These are phyloP conservation scores for Termitomyces sp. DNA, from an alignment of 768 basidiomycete species.

Conservation along the genomic window DNA sequence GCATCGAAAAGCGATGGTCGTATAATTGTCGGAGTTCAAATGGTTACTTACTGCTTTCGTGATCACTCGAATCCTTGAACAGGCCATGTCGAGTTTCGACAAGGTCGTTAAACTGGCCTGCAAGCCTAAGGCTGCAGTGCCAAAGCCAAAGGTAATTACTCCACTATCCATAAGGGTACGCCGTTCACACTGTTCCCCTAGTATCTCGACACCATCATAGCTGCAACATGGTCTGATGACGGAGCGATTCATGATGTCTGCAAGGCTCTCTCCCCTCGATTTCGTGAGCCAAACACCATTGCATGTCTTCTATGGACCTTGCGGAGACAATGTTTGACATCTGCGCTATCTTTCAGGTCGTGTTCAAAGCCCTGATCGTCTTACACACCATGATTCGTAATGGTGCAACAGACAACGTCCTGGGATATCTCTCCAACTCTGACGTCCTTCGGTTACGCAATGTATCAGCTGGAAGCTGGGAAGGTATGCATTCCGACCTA, in stretches of 20 bases:
- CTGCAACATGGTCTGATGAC: slow-evolving; percentile 95
- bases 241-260: slow-evolving; percentile 92
- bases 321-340: slow-evolving; percentile 1
- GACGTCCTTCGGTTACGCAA: slow-evolving; percentile 82
- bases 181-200: slow-evolving; percentile 25
- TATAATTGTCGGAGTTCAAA: slow-evolving; percentile 16
- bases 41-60: slow-evolving; percentile 13
- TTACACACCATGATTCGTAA: slow-evolving; percentile 96
- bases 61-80: slow-evolving; percentile 12
- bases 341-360: slow-evolving; percentile 54
- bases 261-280: slow-evolving; percentile 77
- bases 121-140: slow-evolving; percentile 94
- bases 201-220: slow-evolving; percentile 96
- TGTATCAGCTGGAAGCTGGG: slow-evolving; percentile 81
- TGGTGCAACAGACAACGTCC: slow-evolving; percentile 92
- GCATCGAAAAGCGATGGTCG: not conserved
- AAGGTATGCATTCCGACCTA: slow-evolving; percentile 51
- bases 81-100: slow-evolving; percentile 73
- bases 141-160: slow-evolving; percentile 81
- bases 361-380: slow-evolving; percentile 97
- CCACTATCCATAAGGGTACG: slow-evolving; percentile 1
- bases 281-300: slow-evolving; percentile 89
- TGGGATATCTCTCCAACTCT: slow-evolving; percentile 75
- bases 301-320: slow-evolving; percentile 41
- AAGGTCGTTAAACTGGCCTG: slow-evolving; percentile 96